Base-by-base conservation (phyloP, 176 grass and related monocot genomes). In the Musa schizocarpa region DNA sequence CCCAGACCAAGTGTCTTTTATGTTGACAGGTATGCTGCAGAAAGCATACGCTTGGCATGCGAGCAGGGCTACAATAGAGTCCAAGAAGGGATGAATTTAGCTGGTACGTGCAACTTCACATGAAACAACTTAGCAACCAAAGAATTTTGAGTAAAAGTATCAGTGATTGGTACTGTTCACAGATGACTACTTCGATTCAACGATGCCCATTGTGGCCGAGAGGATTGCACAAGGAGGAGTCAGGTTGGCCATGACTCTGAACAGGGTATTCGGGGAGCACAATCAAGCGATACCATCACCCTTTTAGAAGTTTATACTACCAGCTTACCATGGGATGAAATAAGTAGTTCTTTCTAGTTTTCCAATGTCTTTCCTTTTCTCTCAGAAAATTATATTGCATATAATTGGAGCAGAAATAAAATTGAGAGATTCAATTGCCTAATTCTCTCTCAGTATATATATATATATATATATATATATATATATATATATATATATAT, bases 11-110 rank as follows among this genome's bases (percentile, higher is more conserved):
- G 24, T 67, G 13, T 67, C 26, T 29, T 66, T 34, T 69, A 1
- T 50, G 0, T 70, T 17, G 21, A 86, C 85, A 92, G 92, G 68
- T 96, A 96, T 27, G 89, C 89, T 1, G 81, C 81, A 11, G 89
- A 96, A 78, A 92, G 93, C 82, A 90, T 96, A 83, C 78, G 16
- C 74, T 54, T 96, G 81, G 92, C 92, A 0, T 96, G 92, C 83
- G 92, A 86, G 50, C 90, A 82, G 87, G 89, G 80, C 1, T 96
- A 92, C 81, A 57, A 52, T 0, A 78, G 85, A 74, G 89, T 88
- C 50, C 63, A 1, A 2, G 75, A 84, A 14, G 85, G 87, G 0
- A 87, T 88, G 16, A 90, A 79, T 54, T 83, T 96, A 11, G 87
- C 89, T 17, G 85, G 92, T 96, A 84, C 82, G 66, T 19, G 11